phyloP scores from a whole-genome alignment of 2,329 filamentous ascomycete species.

The Fusarium camptoceras region DNA sequence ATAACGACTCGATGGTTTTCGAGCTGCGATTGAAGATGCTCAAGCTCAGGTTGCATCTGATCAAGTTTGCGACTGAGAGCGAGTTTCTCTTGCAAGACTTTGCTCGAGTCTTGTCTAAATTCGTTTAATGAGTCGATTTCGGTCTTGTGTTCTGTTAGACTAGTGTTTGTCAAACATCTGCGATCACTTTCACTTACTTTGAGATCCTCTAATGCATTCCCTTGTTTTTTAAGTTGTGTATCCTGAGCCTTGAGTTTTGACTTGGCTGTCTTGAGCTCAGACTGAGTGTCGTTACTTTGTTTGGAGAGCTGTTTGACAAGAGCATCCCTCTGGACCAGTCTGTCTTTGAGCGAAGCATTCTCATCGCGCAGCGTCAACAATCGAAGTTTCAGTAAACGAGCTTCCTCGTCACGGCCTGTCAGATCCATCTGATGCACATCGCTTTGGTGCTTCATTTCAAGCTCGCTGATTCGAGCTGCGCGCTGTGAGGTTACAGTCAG shows the following conservation, averaged over 20 bases:
- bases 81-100: constrained; percentile 71
- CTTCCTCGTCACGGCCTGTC: constrained; percentile 79
- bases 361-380: constrained; percentile 80
- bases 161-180: no score
- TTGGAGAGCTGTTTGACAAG: constrained; percentile 63
- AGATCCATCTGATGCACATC: constrained; percentile 73
- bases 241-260: constrained; percentile 60
- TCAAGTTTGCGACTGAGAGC: constrained; percentile 64
- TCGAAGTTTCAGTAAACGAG: constrained; percentile 75
- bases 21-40: constrained; percentile 67
- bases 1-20: constrained; percentile 74
- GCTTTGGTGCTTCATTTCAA: constrained; percentile 78
- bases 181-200: constrained; percentile 53
- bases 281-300: constrained; percentile 55
- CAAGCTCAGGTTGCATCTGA: constrained; percentile 65
- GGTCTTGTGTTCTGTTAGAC: constrained; percentile 60
- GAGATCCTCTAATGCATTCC: constrained; percentile 60
- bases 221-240: constrained; percentile 60
- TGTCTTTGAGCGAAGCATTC: constrained; percentile 73
- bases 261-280: constrained; percentile 58
- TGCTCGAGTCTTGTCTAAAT: constrained; percentile 75
- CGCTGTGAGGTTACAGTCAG: constrained; percentile 52
- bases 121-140: constrained; percentile 77
- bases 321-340: constrained; percentile 70
- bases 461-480: constrained; percentile 60